Conservation (phyloP, 805 yeast species). For the Lachancea sp. region DNA sequence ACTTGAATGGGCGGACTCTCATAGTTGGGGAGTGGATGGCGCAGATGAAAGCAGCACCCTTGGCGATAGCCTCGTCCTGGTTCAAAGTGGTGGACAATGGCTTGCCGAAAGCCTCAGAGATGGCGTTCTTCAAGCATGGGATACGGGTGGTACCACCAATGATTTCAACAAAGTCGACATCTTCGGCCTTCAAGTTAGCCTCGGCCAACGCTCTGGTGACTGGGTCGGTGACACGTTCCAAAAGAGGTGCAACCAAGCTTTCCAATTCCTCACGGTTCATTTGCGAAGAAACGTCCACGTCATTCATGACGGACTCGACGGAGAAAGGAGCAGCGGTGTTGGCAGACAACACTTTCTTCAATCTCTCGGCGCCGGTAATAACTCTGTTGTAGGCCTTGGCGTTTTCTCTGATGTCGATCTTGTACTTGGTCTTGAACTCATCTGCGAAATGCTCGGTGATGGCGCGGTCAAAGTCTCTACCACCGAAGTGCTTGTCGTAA, state of each 20-base stretch:
- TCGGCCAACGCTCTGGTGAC: constrained; percentile 73
- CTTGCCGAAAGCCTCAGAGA: constrained; percentile 76
- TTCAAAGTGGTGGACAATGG: constrained; percentile 88
- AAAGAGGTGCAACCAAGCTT: constrained; percentile 76
- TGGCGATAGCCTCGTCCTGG: constrained; percentile 98
- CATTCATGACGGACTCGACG: constrained; percentile 95
- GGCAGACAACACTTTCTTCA: constrained; percentile 95
- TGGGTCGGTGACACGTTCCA: constrained; percentile 70
- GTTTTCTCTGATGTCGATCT: constrained; percentile 85
- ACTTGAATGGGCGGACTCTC: constrained; percentile 97
- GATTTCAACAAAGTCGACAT: constrained; percentile 85
- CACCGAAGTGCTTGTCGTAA: constrained; percentile 95
- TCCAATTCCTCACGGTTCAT: constrained; percentile 89
- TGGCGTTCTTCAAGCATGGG: constrained; percentile 80
- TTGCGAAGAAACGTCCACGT: constrained; percentile 87
- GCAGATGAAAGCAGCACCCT: constrained; percentile 98
- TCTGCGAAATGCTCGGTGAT: constrained; percentile 92
- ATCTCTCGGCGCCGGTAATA: constrained; percentile 81
- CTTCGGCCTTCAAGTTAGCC: constrained; percentile 66
- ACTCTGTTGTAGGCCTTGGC: constrained; percentile 95
- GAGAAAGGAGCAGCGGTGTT: constrained; percentile 90
- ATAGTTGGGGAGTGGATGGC: constrained; percentile 98
- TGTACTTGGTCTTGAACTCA: constrained; percentile 85
- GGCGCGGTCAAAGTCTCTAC: constrained; percentile 92
- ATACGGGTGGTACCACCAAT: constrained; percentile 99